Conservation (phyloP, 495 filamentous ascomycete genomes). For the Hapsidospora chrysogenum region DNA sequence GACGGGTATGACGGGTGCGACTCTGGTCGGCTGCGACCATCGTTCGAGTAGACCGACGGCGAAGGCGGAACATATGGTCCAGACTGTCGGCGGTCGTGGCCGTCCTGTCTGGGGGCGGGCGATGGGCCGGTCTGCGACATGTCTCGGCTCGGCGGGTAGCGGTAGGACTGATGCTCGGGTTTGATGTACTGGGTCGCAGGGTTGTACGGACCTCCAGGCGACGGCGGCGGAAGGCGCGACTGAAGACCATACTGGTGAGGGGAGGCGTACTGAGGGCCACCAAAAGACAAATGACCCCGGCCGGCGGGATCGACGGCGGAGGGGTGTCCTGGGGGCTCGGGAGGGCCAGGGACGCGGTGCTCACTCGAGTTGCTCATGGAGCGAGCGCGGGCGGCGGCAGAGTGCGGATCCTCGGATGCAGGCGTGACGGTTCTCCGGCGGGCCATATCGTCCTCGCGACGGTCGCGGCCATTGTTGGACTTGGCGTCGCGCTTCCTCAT, state of each 20-base stretch:
- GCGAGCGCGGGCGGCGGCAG: slow-evolving; percentile 50
- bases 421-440: slow-evolving; percentile 39
- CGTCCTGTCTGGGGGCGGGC: background rate
- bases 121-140: no score
- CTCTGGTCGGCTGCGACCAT: slow-evolving; percentile 1
- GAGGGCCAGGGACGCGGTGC: slow-evolving; percentile 27
- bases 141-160: no score
- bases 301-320: slow-evolving; percentile 11
- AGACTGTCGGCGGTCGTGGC: slow-evolving; percentile 1
- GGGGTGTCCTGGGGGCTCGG: slow-evolving; percentile 27
- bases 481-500: slow-evolving; percentile 85
- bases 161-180: slow-evolving; percentile 4
- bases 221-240: slow-evolving; percentile 28
- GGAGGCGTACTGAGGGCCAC: slow-evolving; percentile 13
- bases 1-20: background rate
- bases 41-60: background rate
- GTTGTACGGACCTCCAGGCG: slow-evolving; percentile 24
- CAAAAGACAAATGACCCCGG: background rate
- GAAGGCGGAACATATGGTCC: slow-evolving; percentile 1
- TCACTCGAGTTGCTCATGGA: slow-evolving; percentile 60
- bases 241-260: slow-evolving; percentile 24
- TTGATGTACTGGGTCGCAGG: slow-evolving; percentile 7
- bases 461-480: slow-evolving; percentile 49
- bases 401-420: slow-evolving; percentile 42
- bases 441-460: slow-evolving; percentile 46